Base-by-base conservation (phyloP, 208 protist species). In the Porcisia hertigi region DNA sequence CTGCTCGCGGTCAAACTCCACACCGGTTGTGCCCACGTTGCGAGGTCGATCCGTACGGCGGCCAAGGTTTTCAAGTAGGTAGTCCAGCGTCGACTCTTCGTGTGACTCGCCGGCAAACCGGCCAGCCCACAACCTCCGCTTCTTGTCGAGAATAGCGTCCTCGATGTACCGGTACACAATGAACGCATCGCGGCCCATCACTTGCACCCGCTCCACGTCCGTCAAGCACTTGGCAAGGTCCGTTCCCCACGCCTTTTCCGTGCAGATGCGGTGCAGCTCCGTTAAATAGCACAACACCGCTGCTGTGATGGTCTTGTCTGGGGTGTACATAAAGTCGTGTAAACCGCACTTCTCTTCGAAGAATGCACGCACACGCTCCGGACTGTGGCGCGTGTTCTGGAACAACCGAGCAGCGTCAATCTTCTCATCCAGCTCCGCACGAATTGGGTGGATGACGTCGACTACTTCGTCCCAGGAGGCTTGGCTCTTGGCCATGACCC, bases 321-420 rank as follows among this genome's bases (percentile, higher is more conserved):
- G 86, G 0, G 92, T 96, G 75, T 89, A 86, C 89, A 96, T 95
- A 71, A 96, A 97, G 77, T 97, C 94, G 47, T 80, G 75, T 73
- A 96, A 95, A 63, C 94, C 94, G 77, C 92, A 96, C 85, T 96
- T 97, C 75, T 97, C 92, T 69, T 97, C 92, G 63, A 86, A 95
- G 73, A 95, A 97, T 63, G 78, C 81, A 8, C 94, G 89, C 47
- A 95, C 89, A 1, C 92, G 86, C 58, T 93, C 81, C 12, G 76
- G 82, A 73, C 86, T 83, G 83, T 94, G 84, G 5, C 91, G 91
- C 39, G 89, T 94, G 82, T 96, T 95, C 71, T 91, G 74, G 30
- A 97, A 77, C 69, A 97, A 60, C 18, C 94, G 88, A 0, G 91
- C 82, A 3, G 92, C 92, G 36, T 97, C 94, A 34, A 97, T 82